phyloP scores from a whole-genome alignment of 768 basidiomycete species.

The Agaricus blazei region DNA sequence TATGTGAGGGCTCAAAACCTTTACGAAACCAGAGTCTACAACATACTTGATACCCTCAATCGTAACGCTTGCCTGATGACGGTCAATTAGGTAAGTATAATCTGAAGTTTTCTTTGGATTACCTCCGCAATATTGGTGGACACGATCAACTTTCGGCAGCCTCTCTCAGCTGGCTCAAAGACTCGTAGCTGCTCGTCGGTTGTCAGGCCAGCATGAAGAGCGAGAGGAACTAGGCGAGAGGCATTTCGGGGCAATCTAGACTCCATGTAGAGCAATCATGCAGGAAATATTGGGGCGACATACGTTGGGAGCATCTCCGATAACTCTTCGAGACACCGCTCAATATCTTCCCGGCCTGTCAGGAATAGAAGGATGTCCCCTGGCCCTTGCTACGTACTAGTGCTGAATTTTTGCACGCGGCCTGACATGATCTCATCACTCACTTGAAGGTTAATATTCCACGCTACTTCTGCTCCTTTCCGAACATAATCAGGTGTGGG shows the following conservation, averaged over 20 bases:
- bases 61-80: conserved; percentile 80
- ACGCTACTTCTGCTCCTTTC: conserved; percentile 77
- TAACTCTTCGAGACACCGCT: conserved; percentile 76
- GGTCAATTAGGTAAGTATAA: background rate
- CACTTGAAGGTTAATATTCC: conserved; percentile 80
- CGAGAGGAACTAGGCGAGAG: conserved; percentile 57
- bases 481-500: conserved; percentile 77
- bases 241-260: conserved; percentile 49
- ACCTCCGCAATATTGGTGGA: conserved; percentile 97
- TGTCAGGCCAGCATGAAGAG: conserved; percentile 86
- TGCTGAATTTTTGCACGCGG: conserved; percentile 5
- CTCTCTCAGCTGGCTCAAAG: conserved; percentile 72
- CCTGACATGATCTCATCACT: conserved; percentile 4
- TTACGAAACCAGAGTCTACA: conserved; percentile 92
- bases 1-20: conserved; percentile 44
- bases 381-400: conserved; percentile 51
- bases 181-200: conserved; percentile 84
- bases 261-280: background rate
- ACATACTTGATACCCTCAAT: conserved; percentile 95
- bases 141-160: conserved; percentile 84
- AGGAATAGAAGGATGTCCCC: conserved; percentile 95
- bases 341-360: conserved; percentile 96
- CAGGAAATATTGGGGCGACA: conserved; percentile 2
- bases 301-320: conserved; percentile 75
- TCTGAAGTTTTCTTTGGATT: background rate